Base-by-base conservation (phyloP, 1,284 basidiomycete genomes). In the Sparassis latifolia region DNA sequence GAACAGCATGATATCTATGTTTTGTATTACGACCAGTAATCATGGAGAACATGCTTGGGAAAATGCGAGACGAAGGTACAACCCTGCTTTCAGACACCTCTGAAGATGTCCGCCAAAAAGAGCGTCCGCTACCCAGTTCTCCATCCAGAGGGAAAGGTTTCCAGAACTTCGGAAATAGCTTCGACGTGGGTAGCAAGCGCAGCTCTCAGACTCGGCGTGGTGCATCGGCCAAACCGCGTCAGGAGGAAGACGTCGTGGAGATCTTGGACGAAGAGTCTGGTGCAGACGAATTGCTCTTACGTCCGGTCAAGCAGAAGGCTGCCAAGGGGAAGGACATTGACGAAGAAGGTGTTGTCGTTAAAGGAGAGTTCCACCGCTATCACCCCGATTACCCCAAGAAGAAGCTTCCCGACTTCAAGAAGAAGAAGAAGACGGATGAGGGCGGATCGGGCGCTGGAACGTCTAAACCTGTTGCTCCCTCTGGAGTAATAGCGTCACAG, bases 111-210 rank as follows among this genome's bases (percentile, higher is more conserved):
- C 58, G 60, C 4, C 38, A 54, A 9, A 33, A 52, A 1, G 42
- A 53, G 33, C 55, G 55, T 32, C 55, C 53, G n/a, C 32, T 28
- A 4, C n/a, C 37, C 20, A 10, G 48, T 27, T 48, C 58, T 3
- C 52, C 47, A 33, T 32, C 4, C 4, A 42, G 20, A 12, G 56
- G 56, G 2, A 39, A 39, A 6, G 51, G 48, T 9, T 60, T 52
- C 30, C 56, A 58, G 33, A 58, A 61, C 49, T 42, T 58, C 29
- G 58, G 59, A 3, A 62, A 55, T 49, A 56, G 55, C 49, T 64
- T 64, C 40, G 45, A 32, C 4, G 38, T 12, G 7, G 40, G n/a
- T 38, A 10, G n/a, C 4, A 45, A 44, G 32, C 42, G 29, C 37
- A 20, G 31, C 6, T 38, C 28, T 29, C 53, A n/a, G 44, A 53